Evolutionary conservation across 169 alveolate genomes (phyloP), one percentile per base, ranked within the genome.

Genomic region (Eimeria brunetti): DNA sequence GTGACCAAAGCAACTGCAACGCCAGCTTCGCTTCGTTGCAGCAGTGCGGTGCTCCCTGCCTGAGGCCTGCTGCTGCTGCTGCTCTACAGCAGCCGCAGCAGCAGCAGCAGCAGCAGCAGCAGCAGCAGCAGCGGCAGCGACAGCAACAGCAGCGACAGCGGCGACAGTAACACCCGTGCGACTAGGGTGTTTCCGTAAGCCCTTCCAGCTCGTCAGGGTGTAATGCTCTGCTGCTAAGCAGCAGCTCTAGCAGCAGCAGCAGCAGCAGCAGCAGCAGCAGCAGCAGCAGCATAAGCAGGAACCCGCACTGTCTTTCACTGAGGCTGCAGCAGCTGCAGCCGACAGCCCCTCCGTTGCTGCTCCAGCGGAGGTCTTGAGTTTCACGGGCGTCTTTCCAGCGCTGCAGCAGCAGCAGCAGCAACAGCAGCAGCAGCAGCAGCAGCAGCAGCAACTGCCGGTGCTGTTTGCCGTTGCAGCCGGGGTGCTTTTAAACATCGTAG

Each of bases 221-320:
- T 73, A 20, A 73, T 73, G 53, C 56, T 53, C n/a, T 73, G 83
- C 83, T 41, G n/a, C 53, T 73, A 73, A 38, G n/a, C 53, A 78
- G 88, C 88, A 78, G 41, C 88, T 18, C 24, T 38, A 46, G 67
- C 83, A 41, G 83, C 83, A 33, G 92, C 78, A 6, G 88, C 88
- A 78, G 90, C 90, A 83, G 90, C 73, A 83, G 75, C 73, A 53
- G 60, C 90, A 56, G 75, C 73, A 56, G 56, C 75, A 53, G 73
- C 53, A 83, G 51, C 58, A 38, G 76, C 56, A 8, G 41, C 51
- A 33, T 73, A 73, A 53, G 90, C 90, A 9, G 69, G n/a, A n/a
- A n/a, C n/a, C n/a, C n/a, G n/a, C 73, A 73, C 12, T 30, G 38
- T 24, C 41, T 27, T 78, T n/a, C 11, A 0, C 44, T 1, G n/a